phyloP scores from a whole-genome alignment of 1,139 yeast genomes.

The Hemisphaericaspora xylanilytica region DNA sequence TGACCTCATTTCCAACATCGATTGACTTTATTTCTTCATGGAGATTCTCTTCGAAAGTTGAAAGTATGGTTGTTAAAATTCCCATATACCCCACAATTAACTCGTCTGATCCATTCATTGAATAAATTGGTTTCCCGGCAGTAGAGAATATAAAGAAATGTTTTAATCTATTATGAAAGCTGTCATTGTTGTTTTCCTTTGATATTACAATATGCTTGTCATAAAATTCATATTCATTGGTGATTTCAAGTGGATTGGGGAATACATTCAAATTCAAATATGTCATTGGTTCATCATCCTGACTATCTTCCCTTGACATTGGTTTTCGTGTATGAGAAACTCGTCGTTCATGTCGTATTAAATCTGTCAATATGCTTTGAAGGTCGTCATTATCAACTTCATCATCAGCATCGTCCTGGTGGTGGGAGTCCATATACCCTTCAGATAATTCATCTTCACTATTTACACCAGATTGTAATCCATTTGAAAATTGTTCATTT shows the following conservation, averaged over 20 bases:
- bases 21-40: slow-evolving; percentile 31
- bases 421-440: background rate
- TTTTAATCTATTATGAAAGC: slow-evolving; percentile 49
- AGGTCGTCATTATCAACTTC: slow-evolving; percentile 21
- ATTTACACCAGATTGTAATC: background rate
- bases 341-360: slow-evolving; percentile 19
- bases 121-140: slow-evolving; percentile 92
- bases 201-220: slow-evolving; percentile 19
- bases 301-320: too few species aligned
- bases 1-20: slow-evolving; percentile 32
- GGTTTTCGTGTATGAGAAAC: background rate
- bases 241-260: slow-evolving; percentile 2
- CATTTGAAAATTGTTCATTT: background rate
- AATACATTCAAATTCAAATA: slow-evolving; percentile 11
- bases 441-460: background rate
- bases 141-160: slow-evolving; percentile 81
- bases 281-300: too few species aligned
- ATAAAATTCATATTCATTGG: slow-evolving; percentile 17
- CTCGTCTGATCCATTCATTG: slow-evolving; percentile 74
- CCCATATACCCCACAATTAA: slow-evolving; percentile 74
- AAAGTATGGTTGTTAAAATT: slow-evolving; percentile 62
- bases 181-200: slow-evolving; percentile 21
- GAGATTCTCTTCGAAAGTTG: slow-evolving; percentile 52
- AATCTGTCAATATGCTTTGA: slow-evolving; percentile 25
- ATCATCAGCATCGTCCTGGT: background rate